phyloP scores from a whole-genome alignment of 805 yeast species.

The Lipomyces anomalus region DNA sequence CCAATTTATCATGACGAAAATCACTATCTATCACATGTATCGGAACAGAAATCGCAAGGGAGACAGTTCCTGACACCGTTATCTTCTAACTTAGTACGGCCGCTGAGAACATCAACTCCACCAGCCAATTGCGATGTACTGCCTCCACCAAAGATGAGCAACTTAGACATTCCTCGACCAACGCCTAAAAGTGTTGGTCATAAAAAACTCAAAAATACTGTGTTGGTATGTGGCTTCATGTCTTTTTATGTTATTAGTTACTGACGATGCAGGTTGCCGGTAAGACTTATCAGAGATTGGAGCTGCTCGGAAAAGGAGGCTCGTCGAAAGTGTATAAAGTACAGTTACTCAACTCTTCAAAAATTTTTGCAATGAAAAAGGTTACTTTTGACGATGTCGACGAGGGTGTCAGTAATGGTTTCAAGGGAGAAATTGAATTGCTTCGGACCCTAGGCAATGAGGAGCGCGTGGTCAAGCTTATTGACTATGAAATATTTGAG shows the following conservation, averaged over 20 bases:
- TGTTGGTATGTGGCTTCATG: slow-evolving; percentile 41
- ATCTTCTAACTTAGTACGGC: slow-evolving; percentile 23
- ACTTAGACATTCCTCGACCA: slow-evolving; percentile 18
- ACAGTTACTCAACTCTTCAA: slow-evolving; percentile 45
- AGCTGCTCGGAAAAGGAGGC: slow-evolving; percentile 84
- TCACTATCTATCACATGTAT: too few species aligned
- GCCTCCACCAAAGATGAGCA: slow-evolving; percentile 26
- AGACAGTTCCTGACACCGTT: slow-evolving; percentile 22
- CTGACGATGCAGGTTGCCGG: slow-evolving; percentile 29
- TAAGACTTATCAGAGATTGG: slow-evolving; percentile 63
- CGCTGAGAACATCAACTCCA: slow-evolving; percentile 19
- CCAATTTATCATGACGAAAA: slow-evolving; percentile 13
- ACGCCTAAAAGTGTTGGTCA: slow-evolving; percentile 8
- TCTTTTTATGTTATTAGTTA: neutral
- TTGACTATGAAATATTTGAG: slow-evolving; percentile 65
- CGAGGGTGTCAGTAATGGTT: slow-evolving; percentile 63
- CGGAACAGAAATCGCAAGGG: slow-evolving; percentile 10
- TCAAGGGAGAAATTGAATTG: slow-evolving; percentile 85
- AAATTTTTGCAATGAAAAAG: slow-evolving; percentile 70
- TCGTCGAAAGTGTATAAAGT: slow-evolving; percentile 86
- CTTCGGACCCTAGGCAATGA: slow-evolving; percentile 53
- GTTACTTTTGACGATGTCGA: slow-evolving; percentile 76
- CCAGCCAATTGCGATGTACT: slow-evolving; percentile 11
- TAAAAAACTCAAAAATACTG: slow-evolving; percentile 28
- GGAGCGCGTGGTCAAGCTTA: slow-evolving; percentile 68